phyloP scores from a whole-genome alignment of 192 early-diverging fungal genomes.

The Podila clonocystis region DNA sequence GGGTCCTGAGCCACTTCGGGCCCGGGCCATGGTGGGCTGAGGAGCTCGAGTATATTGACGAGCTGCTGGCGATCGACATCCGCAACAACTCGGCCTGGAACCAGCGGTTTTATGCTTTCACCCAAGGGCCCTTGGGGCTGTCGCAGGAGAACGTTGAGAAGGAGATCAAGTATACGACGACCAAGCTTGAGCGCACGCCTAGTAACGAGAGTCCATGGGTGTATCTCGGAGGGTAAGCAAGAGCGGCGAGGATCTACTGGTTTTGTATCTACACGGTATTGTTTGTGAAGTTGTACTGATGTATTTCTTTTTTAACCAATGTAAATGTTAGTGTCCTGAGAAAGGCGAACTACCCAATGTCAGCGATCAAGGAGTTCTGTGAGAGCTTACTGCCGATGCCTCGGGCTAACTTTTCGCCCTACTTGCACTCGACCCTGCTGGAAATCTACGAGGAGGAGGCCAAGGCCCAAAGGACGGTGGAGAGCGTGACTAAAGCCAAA shows the following conservation, averaged over 20 bases:
- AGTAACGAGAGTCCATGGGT: slow-evolving; percentile 95
- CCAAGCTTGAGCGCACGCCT: slow-evolving; percentile 82
- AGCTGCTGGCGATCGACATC: slow-evolving; percentile 80
- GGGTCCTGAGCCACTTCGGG: slow-evolving; percentile 81
- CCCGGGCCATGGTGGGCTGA: slow-evolving; percentile 72
- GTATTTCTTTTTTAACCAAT: not conserved
- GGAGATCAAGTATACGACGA: slow-evolving; percentile 77
- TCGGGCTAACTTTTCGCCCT: slow-evolving; percentile 49
- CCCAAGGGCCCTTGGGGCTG: slow-evolving; percentile 41
- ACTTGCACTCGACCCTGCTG: slow-evolving; percentile 49
- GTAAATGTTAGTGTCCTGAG: slow-evolving; percentile 48
- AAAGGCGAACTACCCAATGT: slow-evolving; percentile 34
- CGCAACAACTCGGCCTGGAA: slow-evolving; percentile 99
- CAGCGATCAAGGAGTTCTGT: slow-evolving; percentile 54
- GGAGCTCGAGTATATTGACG: slow-evolving; percentile 81
- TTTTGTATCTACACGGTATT: no score
- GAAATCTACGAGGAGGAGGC: slow-evolving; percentile 62
- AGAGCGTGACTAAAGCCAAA: slow-evolving; percentile 44
- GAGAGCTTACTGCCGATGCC: slow-evolving; percentile 29
- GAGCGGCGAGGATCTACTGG: not conserved
- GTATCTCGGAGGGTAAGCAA: slow-evolving; percentile 81
- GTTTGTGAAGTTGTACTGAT: not conserved
- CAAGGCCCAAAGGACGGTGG: slow-evolving; percentile 7
- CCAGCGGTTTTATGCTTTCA: slow-evolving; percentile 87
- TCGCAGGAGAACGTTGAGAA: slow-evolving; percentile 55